Evolutionary conservation across 805 yeast species (phyloP), one percentile per base, ranked within the genome.

Genomic region (Pichia cabralensis): DNA sequence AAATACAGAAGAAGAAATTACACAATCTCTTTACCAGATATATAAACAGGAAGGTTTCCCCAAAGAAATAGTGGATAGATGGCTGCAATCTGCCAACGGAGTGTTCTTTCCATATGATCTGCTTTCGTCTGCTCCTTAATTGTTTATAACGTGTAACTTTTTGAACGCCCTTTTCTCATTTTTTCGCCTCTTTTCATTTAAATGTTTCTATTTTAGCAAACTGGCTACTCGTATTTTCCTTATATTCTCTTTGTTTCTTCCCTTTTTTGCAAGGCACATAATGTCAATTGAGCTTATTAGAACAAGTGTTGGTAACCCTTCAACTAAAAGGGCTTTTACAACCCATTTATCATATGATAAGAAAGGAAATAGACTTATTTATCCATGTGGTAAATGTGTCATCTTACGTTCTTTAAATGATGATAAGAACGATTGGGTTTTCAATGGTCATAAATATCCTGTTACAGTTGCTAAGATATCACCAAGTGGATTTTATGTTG

Each of bases 401-500:
- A 71, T 76, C 47, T 62, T 89, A 24, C 70, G 94, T 41, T 71
- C 80, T 2, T 67, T 85, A 29, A 64, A 67, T 22, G 56, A 63
- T n/a, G 74, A 81, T 3, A 48, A 57, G 5, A 49, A 60, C 23
- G 60, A 74, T 9, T 41, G 40, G 43, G 36, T 41, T 12, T 89
- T 80, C 61, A 70, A 70, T 8, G 78, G 73, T 30, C 97, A 89
- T 57, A 67, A 69, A 23, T 63, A 65, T 26, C 60, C 71, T 16
- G 84, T 94, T 26, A 81, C 95, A 0, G 94, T 79, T 3, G 96
- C 92, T 12, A 71, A 74, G 30, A 85, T 92, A 55, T 67, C 95
- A 1, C 95, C 97, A 1, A 76, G 86, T 10, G 96, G 98, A 1
- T 80, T 67, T 57, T 89, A 83, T 58, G 63, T 89, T 21, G 96